Evolutionary conservation across 1,139 yeast genomes (phyloP).

Genomic region (Geotrichum fermentans): DNA sequence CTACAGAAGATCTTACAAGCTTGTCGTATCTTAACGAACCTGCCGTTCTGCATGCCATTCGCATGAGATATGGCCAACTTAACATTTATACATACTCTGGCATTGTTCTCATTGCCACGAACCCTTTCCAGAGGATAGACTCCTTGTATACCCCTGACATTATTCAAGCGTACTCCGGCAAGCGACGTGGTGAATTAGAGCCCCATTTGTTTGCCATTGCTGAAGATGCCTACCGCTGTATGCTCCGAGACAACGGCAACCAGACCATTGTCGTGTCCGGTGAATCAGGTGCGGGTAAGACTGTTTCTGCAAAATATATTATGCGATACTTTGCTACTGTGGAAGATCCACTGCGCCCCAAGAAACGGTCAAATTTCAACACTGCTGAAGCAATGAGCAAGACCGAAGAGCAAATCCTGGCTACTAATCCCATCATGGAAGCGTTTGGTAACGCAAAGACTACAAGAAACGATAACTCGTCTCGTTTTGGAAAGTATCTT

Average conservation of each 20-base stretch:
- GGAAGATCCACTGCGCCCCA: conserved; percentile 54
- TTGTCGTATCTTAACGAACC: conserved; percentile 94
- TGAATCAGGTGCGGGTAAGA: conserved; percentile 98
- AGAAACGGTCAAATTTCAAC: conserved; percentile 20
- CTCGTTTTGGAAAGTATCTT: conserved; percentile 92
- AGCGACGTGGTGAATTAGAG: conserved; percentile 86
- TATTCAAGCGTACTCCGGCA: conserved; percentile 93
- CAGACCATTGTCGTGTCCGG: conserved; percentile 97
- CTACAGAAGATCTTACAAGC: conserved; percentile 90
- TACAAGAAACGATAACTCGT: conserved; percentile 93
- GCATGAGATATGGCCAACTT: conserved; percentile 79
- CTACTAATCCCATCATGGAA: conserved; percentile 97
- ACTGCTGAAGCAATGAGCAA: conserved; percentile 69
- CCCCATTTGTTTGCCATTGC: conserved; percentile 98
- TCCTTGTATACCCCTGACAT: conserved; percentile 87
- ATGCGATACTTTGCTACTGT: conserved; percentile 98
- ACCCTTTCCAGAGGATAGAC: conserved; percentile 90
- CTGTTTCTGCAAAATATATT: conserved; percentile 93
- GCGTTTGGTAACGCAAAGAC: conserved; percentile 99
- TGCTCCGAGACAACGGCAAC: conserved; percentile 77
- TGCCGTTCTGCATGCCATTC: conserved; percentile 88
- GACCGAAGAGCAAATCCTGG: conserved; percentile 90
- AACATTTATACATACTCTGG: conserved; percentile 95
- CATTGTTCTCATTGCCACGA: conserved; percentile 91
- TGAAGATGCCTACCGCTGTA: conserved; percentile 87